Evolutionary conservation across 179 eudicot species (phyloP), one percentile per base, ranked within the genome.

Genomic region (Spergularia azorica): DNA sequence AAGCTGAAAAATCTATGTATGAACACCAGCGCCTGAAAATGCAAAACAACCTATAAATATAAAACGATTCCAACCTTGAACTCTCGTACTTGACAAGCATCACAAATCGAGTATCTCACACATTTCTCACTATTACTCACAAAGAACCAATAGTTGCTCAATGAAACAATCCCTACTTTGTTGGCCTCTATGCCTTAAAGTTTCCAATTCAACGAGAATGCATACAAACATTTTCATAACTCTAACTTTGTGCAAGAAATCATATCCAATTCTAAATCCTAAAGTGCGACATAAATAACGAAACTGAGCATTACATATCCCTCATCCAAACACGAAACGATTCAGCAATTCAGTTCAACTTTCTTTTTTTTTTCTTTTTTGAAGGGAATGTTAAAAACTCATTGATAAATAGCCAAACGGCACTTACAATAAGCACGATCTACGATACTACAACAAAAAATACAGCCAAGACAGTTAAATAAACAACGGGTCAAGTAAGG

Each of bases 1-100:
- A 83, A 72, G 69, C 99, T 75, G 77, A 95, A 95, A 84, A 95
- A 95, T 80, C 99, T 86, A 88, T 90, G 95, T 80, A 95, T 93
- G 76, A 91, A 79, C 80, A 89, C 90, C 85, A 95, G 80, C 46
- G 97, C 99, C 98, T 95, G 96, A 67, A 87, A 85, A 74, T 48
- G 63, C 74, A 83, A 79, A 54, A 86, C 76, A 57, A 68, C 73
- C 64, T 72, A 77, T 51, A 52, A 78, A 38, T 56, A 54, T 18
- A 81, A 11, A 3, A 55, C 50, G 32, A 1, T 21, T n/a, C 69
- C 69, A 63, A 74, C 63, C 62, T 62, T 61, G 52, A 62, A 57
- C 55, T 61, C 36, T n/a, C 38, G 56, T 21, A 38, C 46, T 59
- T 67, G 0, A 51, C 65, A 32, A 36, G 64, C n/a, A 58, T 32